Evolutionary conservation across 805 yeast genomes (phyloP), one percentile per base, ranked within the genome.

Genomic region (Cyberlindnera subsufficiens): DNA sequence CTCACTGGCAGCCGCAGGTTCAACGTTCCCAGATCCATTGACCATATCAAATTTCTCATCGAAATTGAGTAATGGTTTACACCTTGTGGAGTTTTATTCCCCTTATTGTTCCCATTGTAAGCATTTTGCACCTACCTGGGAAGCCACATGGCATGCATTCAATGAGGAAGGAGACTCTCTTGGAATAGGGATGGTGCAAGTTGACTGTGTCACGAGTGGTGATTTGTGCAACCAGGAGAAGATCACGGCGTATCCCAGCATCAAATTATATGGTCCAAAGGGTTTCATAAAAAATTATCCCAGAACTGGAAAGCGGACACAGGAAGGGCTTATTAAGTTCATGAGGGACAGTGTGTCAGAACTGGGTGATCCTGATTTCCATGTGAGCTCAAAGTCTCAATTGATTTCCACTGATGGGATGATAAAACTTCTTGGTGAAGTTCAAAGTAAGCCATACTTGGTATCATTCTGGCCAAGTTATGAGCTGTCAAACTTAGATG

Each of bases 91-190:
- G 64, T 90, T 88, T 64, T 93, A 65, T 59, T 87, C 96, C 29
- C 99, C 99, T 0, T 82, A 82, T 55, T 93, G 99, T 60, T 60
- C 67, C 7, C 98, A 91, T 63, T 93, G 99, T 65, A 74, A 67
- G 47, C 69, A 66, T 7, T 65, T 93, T 41, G 93, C 86, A 2
- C 98, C 99, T 1, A 71, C 66, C 7, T 93, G 98, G 97, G 74
- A 78, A 45, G 68, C 73, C 43, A 74, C 91, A 0, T 86, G 78
- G 65, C 53, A 67, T 19, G 59, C 62, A 4, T 74, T 77, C 52
- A 61, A 70, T 31, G 59, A 63, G 9, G 80, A 76, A 32, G 71
- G 73, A 36, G 57, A 66, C 15, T 52, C 62, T 8, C 51, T 75
- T 39, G 68, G 69, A 2, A 68, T 82, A 14, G 68, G 69, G 17